Evolutionary conservation across 169 alveolate species (phyloP), one percentile per base, ranked within the genome.

Genomic region (Cystoisospora suis): DNA sequence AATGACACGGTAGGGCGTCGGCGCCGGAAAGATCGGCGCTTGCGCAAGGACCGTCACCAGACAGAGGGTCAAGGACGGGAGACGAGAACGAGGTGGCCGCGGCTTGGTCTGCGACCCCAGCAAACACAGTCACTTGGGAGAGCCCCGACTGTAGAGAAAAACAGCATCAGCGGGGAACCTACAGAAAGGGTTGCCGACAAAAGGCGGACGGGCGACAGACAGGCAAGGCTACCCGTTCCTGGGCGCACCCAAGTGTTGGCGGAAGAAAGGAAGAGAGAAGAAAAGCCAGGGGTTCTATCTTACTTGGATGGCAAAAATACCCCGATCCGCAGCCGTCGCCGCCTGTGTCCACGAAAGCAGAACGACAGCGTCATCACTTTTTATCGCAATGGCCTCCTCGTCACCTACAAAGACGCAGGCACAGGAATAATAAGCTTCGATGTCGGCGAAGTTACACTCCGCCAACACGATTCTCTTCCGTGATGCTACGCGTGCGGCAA

Each of bases 301-400:
- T 40, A 72, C 83, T 40, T 72, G 83, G 53, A 72, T 4, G 42
- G 83, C 83, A 38, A 72, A 6, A 38, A 72, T 29, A 36, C 56
- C 58, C 45, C 34, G 38, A 38, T 72, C 32, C 12, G 83, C 56
- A 34, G 83, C 83, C 38, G 42, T 2, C 0, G 83, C 56, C 29
- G 83, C 58, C 27, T 72, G 40, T 0, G 42, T 38, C 83, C 83
- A 72, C 9, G 36, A 72, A 34, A 38, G 32, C 7, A 72, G 38
- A 5, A 9, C 9, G 42, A 72, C 47, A 17, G 53, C 27, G 32
- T 34, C 53, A 34, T 72, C 32, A 17, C 47, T 38, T 46, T 29
- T 12, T 29, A 72, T 40, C 1, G 56, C 83, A 12, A 72, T 5
- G 40, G 27, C 27, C 38, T 27, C 56, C 49, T 72, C 58, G 56